Base-by-base conservation (phyloP, 2,329 filamentous ascomycete species). In the Hirsutella thompsonii region DNA sequence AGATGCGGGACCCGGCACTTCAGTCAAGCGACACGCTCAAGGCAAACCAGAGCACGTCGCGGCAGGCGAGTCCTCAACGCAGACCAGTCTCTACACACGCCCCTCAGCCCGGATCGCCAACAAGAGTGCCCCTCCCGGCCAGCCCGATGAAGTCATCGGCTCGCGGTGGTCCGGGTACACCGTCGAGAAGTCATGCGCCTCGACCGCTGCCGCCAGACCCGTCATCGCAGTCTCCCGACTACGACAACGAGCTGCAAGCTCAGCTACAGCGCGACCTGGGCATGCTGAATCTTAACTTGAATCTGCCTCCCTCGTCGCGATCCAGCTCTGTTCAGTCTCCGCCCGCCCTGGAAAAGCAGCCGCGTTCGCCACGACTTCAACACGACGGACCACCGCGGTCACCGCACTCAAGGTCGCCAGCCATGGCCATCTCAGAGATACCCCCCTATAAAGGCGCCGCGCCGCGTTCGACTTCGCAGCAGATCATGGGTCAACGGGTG, bases 201-300 rank as follows among this genome's bases (percentile, higher is more conserved):
- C 66, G 66, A 42, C 62, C 72, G 34, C 63, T 67, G 49, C 68
- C 70, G 14, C 65, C 67, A 5, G 54, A 63, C 8, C 64, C 69
- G 5, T 55, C 64, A 3, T 60, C 65, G 16, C 68, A 69, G 40
- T 76, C 76, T 4, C 66, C 69, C 8, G 76, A 79, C 43, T 79
- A 79, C 48, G 77, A 81, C 49, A 65, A 67, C 36, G 69, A 72
- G 34, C 55, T 80, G 34, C 76, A 79, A 45, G 70, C 75, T 32
- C 75, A 82, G 54, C 57, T 83, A n/a, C 74, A 76, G 48, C 69
- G 70, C 43, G 78, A 81, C 46, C 73, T 81, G 63, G 66, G 66
- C 23, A 66, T 67, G 48, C 60, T 81, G 48, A 75, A 71, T 34
- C 44, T 60, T 20, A 46, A 39, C 20, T 40, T 42, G 35, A 41